Base-by-base conservation (phyloP, 1,139 yeast genomes). In the Kodamaea alishanica region DNA sequence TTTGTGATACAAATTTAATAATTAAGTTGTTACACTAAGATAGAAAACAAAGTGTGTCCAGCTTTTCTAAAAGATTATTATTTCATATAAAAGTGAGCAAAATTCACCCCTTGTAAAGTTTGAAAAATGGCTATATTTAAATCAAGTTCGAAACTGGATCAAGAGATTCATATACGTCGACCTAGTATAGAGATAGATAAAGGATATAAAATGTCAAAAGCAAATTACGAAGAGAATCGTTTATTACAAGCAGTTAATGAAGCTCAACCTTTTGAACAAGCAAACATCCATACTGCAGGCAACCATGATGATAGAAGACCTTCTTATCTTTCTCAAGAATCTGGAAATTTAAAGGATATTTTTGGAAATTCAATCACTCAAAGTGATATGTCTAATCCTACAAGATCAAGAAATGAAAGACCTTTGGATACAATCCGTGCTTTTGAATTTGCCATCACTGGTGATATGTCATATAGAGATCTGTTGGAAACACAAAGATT, bases 371-470 rank as follows among this genome's bases (percentile, higher is more conserved):
- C 79, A 6, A 90, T 92, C 51, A 54, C 57, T 5, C 77, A 75
- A 47, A 86, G 95, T 5, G 98, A 92, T 60, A 73, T 83, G 52
- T 86, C 95, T 24, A 92, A 92, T 58, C 98, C 98, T 15, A 83
- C 97, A 9, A 77, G 98, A 55, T 65, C 85, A 11, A 77, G 97
- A 58, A 89, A 89, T 61, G 98, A 92, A 67, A 79, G 98, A 51
- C 98, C 98, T 4, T 67, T 92, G 56, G 98, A 94, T 62, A 92
- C 98, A 2, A 89, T 92, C 53, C 72, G 97, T 48, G 77, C 86
- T 5, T 92, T 92, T 63, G 97, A 92, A 67, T 92, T 84, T 58
- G 82, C 96, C 26, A 87, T 92, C 47, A 84, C 96, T 4, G 97
- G 97, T 33, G 96, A 90, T 60, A 68, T 74, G 40, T 62, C 76